Evolutionary conservation across 306 rosid genomes (phyloP), one percentile per base, ranked within the genome.

Genomic region (Vigna nakashimae): DNA sequence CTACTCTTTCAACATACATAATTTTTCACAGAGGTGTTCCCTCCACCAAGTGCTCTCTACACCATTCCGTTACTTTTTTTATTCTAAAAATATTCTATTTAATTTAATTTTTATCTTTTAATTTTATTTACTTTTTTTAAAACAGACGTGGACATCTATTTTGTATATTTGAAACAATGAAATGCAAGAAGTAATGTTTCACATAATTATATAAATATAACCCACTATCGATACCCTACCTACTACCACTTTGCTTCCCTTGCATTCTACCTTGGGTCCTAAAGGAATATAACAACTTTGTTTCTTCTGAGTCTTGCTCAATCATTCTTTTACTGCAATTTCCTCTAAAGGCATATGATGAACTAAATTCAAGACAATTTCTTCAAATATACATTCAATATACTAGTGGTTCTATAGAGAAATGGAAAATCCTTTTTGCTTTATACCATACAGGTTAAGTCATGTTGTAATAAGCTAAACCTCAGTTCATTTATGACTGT

Each of bases 401-500:
- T 71, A 79, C 83, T 73, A 79, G 74, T 49, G 65, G 79, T 84
- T 80, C 79, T 63, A 86, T 79, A 58, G 65, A 72, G 46, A 77
- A 71, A 62, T 59, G 45, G 26, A 77, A 77, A 72, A 56, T 64
- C 76, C 58, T 73, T 65, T 65, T 65, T 66, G 64, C 60, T 75
- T 73, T 68, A 58, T 76, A 65, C 78, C 82, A 82, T 71, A 55
- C 71, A 78, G 85, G 79, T 80, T 69, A 83, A 42, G 82, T 83
- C 75, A 80, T 58, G 82, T 59, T 69, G 80, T 77, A 52, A 55
- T 42, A 26, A 58, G 72, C 78, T 45, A 77, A 83, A 28, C 81
- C 76, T 80, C 86, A 90, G 71, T 84, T 84, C 77, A 89, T 90
- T 69, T 88, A 90, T 45, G 94, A 84, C 84, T 90, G 98, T 65